phyloP scores from a whole-genome alignment of 768 basidiomycete species.

The Dacryopinax spathularia region DNA sequence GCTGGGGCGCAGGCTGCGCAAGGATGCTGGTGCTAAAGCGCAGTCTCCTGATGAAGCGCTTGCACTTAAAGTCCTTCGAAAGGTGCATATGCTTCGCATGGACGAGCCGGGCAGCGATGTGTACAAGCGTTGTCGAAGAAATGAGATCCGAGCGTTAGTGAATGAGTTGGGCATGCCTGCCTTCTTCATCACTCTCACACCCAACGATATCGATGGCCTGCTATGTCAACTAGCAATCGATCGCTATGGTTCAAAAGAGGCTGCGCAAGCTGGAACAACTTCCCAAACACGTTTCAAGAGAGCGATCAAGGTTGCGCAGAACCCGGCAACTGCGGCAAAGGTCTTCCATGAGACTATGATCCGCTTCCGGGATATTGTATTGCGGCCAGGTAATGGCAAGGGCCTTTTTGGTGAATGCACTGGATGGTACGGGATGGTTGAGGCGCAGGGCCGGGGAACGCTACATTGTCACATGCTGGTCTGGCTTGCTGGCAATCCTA shows the following conservation, averaged over 20 bases:
- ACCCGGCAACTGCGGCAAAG: conserved; percentile 29
- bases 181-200: conserved; percentile 36
- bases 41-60: conserved; percentile 20
- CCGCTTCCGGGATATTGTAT: conserved; percentile 22
- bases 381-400: conserved; percentile 18
- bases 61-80: conserved; percentile 18
- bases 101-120: conserved; percentile 22
- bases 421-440: conserved; percentile 30
- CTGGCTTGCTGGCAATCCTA: conserved; percentile 27
- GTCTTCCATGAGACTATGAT: conserved; percentile 33
- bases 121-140: conserved; percentile 20
- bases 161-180: conserved; percentile 26
- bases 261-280: conserved; percentile 13
- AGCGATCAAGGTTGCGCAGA: conserved; percentile 24
- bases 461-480: conserved; percentile 32
- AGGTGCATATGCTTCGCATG: conserved; percentile 15
- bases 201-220: conserved; percentile 31
- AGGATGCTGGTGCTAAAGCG: conserved; percentile 14
- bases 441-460: conserved; percentile 29
- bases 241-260: conserved; percentile 23
- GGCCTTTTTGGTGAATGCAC: conserved; percentile 25
- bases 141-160: conserved; percentile 28
- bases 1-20: conserved; percentile 17
- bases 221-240: conserved; percentile 30
- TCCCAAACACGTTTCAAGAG: conserved; percentile 16